Percentiles rank a stretch among this genome's conserved stretches.
Conservation (phyloP, 2,329 filamentous ascomycete genomes). For the Fusarium continuum region DNA sequence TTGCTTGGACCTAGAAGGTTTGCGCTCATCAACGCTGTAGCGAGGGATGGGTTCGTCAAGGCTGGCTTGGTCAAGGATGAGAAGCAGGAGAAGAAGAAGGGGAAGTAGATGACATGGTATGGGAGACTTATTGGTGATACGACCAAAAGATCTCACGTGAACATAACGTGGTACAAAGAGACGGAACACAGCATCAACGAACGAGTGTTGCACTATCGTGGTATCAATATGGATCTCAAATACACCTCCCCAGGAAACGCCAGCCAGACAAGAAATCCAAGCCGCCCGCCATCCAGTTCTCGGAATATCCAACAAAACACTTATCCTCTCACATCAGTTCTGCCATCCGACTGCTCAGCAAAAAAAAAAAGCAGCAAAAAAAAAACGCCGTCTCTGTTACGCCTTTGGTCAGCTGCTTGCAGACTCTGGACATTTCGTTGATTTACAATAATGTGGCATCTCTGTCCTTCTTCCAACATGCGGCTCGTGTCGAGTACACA, state of each 20-base stretch:
- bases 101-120: conserved; percentile 35
- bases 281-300: conserved; percentile 1
- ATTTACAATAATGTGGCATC: conserved; percentile 20
- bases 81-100: conserved; percentile 48
- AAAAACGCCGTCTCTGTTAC: conserved; percentile 29
- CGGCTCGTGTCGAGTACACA: not conserved
- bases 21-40: conserved; percentile 85
- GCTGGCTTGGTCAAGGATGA: conserved; percentile 72
- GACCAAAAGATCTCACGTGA: not conserved
- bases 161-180: not conserved
- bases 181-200: conserved; percentile 11
- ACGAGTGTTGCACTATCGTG: conserved; percentile 31
- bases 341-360: conserved; percentile 5
- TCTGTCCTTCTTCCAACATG: not conserved
- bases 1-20: conserved; percentile 90
- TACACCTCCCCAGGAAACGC: conserved; percentile 26
- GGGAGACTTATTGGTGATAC: no score
- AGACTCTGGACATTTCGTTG: conserved; percentile 9
- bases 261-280: conserved; percentile 22
- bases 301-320: conserved; percentile 5
- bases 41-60: conserved; percentile 83
- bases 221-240: conserved; percentile 40
- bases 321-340: not conserved
- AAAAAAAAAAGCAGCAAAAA: no score
- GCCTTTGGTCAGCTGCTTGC: conserved; percentile 11